These are phyloP conservation scores for Candida andamanensis DNA, from an alignment of 805 yeast genomes.

Conservation along the genomic window DNA sequence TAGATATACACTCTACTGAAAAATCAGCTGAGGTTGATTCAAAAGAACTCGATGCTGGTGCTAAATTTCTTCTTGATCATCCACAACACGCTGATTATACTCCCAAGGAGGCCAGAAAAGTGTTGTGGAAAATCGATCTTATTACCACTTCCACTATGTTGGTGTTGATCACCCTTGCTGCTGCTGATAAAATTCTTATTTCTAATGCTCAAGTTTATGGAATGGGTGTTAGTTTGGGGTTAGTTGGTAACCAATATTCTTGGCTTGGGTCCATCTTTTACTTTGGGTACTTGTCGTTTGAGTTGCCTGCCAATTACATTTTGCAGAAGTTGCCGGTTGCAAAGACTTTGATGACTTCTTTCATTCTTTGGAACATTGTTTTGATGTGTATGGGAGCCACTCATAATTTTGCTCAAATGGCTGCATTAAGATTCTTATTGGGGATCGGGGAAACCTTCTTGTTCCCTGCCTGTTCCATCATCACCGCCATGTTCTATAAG, in stretches of 20 bases:
- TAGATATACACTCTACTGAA: conserved; percentile 4
- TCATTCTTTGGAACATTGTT: conserved; percentile 32
- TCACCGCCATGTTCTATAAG: conserved; percentile 20
- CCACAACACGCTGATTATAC: conserved; percentile 17
- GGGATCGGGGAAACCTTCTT: conserved; percentile 19
- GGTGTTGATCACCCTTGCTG: conserved; percentile 22
- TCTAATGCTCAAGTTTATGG: conserved; percentile 29
- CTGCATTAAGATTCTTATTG: conserved; percentile 16
- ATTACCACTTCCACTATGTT: conserved; percentile 22
- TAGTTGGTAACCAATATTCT: conserved; percentile 24
- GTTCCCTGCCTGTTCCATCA: conserved; percentile 37
- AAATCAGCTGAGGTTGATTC: neutral
- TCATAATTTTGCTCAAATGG: conserved; percentile 33
- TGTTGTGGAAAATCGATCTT: conserved; percentile 18
- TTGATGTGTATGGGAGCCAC: conserved; percentile 46
- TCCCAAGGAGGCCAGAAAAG: conserved; percentile 12
- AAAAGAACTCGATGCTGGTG: conserved; percentile 16
- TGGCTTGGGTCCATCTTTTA: conserved; percentile 51
- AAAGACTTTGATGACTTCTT: conserved; percentile 26
- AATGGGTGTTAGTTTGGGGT: conserved; percentile 22
- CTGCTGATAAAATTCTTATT: conserved; percentile 23
- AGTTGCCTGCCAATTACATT: conserved; percentile 33
- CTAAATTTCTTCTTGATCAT: conserved; percentile 15
- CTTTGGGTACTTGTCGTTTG: conserved; percentile 28
- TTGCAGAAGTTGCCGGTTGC: conserved; percentile 33